Base-by-base conservation (phyloP, 495 filamentous ascomycete genomes). In the Viridothelium virens region DNA sequence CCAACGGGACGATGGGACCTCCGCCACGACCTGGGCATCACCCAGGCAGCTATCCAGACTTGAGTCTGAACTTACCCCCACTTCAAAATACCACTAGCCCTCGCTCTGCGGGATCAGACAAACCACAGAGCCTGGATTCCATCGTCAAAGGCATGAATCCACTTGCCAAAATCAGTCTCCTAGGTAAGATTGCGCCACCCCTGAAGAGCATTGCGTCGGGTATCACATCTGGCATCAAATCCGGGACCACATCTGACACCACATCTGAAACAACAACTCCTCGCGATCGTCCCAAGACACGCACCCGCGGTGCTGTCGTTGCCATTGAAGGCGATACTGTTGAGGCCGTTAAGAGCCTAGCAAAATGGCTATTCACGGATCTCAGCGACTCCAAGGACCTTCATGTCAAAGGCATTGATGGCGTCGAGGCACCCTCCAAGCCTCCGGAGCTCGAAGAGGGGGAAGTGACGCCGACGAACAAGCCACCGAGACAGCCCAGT, bases 271-370 rank as follows among this genome's bases (percentile, higher is more conserved):
- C 68, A 36, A 80, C 71, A 12, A 76, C 77, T 70, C 74, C 75
- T 16, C 76, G 76, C 3, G 33, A 61, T 41, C 77, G 75, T n/a
- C 79, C 76, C 7, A 69, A 76, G 9, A 75, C 72, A 41, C 77
- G 76, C 64, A 75, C 80, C 34, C 83, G 92, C 48, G 92, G 95
- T 0, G 83, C 90, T 1, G 82, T 97, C 36, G 86, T 97, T 59
- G 87, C 90, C 0, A 75, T 98, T 33, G 94, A 98, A 73, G 91
- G 92, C 14, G 77, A 87, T 33, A 82, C 89, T 62, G 70, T 74
- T 2, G 69, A 74, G 1, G 70, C 87, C 12, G 77, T 89, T 11
- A 78, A 79, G 53, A 73, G 78, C 5, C 80, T 91, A 6, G 80
- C 84, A 1, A 74, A 79, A 25, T 86, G 87, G 68, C 83, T 96